Base-by-base conservation (phyloP, 2,329 filamentous ascomycete genomes). In the Paecilomyces variotii region DNA sequence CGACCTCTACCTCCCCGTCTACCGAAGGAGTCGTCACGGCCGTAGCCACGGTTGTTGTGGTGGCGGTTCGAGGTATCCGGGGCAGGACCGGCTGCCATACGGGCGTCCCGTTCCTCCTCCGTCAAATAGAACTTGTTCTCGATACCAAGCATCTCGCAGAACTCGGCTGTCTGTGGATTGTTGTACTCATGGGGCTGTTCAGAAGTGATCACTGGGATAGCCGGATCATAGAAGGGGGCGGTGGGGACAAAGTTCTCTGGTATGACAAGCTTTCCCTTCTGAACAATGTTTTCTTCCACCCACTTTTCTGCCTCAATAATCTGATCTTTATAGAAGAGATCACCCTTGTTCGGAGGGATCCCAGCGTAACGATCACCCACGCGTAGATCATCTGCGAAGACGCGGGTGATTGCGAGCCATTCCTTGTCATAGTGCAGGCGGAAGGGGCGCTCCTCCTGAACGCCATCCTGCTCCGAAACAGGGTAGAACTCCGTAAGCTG, bases 401-500 rank as follows among this genome's bases (percentile, higher is more conserved):
- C 87, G 50, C 93, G 88, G 11, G 87, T 92, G 63, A 99, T 97
- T 50, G 94, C 89, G 6, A 99, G 85, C 93, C 93, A 99, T 76
- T 99, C 94, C 10, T 87, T 85, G 72, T 99, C 94, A 70, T 99
- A 97, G 54, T 86, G 78, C 0, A 97, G 80, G 10, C 77, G 79
- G 64, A 85, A 82, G 0, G 85, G 85, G 1, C 78, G 74, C 14
- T 76, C 30, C 3, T 30, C 14, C 7, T 61, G 54, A 10, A 54
- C 56, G 24, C 53, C 54, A 32, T 62, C 57, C 3, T 72, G 62
- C 0, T 74, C 60, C 14, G 80, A 75, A 50, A 81, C 68, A 2
- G 85, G 78, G 2, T 76, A 68, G 19, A 93, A 78, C 32, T 88
- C 83, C 34, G 88, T 78, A 2, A 97, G 79, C 65, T 97, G 91